Percentiles rank a stretch among this genome's conserved stretches.
phyloP scores from a whole-genome alignment of 1,284 basidiomycete genomes.

The Ganoderma sp. region DNA sequence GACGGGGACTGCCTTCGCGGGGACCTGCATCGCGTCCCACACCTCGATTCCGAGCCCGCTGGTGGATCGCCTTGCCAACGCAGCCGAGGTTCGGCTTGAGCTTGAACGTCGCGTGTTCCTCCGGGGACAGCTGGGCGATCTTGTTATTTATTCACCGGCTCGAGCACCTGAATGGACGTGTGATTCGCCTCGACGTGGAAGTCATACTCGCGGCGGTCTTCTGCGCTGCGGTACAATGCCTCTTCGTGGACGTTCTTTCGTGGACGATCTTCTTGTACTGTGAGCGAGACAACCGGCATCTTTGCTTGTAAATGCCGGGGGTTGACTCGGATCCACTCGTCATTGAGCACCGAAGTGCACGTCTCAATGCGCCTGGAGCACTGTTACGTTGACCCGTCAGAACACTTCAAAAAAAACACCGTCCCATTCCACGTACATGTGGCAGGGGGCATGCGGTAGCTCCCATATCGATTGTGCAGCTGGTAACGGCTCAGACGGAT shows the following conservation, averaged over 20 bases:
- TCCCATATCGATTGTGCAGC: constrained; percentile 72
- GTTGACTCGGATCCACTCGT: constrained; percentile 77
- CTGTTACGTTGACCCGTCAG: constrained; percentile 64
- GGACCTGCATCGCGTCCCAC: constrained; percentile 90
- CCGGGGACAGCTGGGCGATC: constrained; percentile 80
- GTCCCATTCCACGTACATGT: constrained; percentile 56
- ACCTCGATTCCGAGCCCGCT: constrained; percentile 90
- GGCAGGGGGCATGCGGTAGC: constrained; percentile 87
- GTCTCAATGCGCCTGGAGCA: constrained; percentile 97
- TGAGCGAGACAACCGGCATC: constrained; percentile 90
- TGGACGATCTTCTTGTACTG: constrained; percentile 37
- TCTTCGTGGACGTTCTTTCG: constrained; percentile 97
- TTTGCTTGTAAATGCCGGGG: constrained; percentile 41
- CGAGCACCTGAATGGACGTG: constrained; percentile 90
- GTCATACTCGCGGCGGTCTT: constrained; percentile 98
- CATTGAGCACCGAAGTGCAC: constrained; percentile 96
- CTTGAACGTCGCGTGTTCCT: constrained; percentile 86
- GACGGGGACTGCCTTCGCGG: constrained; percentile 74
- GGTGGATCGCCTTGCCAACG: constrained; percentile 90
- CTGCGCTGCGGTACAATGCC: constrained; percentile 95
- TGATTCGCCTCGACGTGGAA: constrained; percentile 99
- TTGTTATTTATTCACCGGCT: constrained; percentile 92
- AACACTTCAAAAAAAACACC: constrained; percentile 1
- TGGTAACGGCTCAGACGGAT: constrained; percentile 59
- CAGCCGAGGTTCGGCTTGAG: constrained; percentile 92